Evolutionary conservation across 805 yeast species (phyloP).

Genomic region (Candida pseudoglaebosa): DNA sequence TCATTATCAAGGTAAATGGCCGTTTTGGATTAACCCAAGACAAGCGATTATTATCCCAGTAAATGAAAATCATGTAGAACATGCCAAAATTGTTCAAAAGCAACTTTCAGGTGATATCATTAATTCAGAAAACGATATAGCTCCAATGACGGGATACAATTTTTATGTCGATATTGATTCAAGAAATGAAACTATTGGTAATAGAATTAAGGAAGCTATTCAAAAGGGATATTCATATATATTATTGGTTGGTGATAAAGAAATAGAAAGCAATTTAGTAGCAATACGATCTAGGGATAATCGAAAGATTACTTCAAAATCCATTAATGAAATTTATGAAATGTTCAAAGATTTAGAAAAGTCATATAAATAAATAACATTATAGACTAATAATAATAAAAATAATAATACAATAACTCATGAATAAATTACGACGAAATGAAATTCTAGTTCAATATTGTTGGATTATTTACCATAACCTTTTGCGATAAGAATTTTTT

Average conservation of each 20-base stretch:
- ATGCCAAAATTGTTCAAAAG: slow-evolving; percentile 47
- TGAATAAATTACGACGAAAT: slow-evolving; percentile 1
- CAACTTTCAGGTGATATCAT: slow-evolving; percentile 44
- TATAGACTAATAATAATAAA: slow-evolving; percentile 5
- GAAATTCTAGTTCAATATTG: not conserved
- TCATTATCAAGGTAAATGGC: slow-evolving; percentile 92
- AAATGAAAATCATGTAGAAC: slow-evolving; percentile 53
- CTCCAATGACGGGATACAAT: slow-evolving; percentile 54
- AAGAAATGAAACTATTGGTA: slow-evolving; percentile 75
- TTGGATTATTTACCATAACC: slow-evolving; percentile 45
- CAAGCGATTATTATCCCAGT: slow-evolving; percentile 86
- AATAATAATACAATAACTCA: no score
- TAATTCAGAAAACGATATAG: slow-evolving; percentile 30
- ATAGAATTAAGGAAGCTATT: slow-evolving; percentile 75
- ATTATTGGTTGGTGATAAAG: slow-evolving; percentile 85
- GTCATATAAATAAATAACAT: slow-evolving; percentile 38
- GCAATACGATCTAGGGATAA: slow-evolving; percentile 61
- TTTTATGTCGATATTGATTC: slow-evolving; percentile 75
- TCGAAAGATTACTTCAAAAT: slow-evolving; percentile 41
- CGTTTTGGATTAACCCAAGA: slow-evolving; percentile 93
- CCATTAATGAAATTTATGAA: slow-evolving; percentile 47
- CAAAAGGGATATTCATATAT: slow-evolving; percentile 72
- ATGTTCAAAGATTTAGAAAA: slow-evolving; percentile 56
- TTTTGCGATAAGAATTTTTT: slow-evolving; percentile 61
- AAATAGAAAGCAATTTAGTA: slow-evolving; percentile 53